phyloP scores from a whole-genome alignment of 192 early-diverging fungal species.

The Podila horticola region DNA sequence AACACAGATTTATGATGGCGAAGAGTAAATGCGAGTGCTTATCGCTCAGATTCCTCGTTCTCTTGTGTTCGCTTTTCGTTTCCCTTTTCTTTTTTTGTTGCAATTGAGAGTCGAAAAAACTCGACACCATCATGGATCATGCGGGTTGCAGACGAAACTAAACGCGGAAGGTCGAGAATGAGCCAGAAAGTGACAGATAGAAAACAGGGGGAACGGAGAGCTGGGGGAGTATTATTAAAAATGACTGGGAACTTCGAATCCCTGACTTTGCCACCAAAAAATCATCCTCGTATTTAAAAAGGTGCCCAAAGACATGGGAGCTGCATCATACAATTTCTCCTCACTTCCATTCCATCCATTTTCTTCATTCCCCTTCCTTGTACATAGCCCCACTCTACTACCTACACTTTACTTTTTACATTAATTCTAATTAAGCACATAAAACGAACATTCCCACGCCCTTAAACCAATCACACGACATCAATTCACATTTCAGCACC shows the following conservation, averaged over 20 bases:
- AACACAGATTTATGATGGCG: too few relatives aligned
- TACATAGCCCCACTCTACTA: background rate
- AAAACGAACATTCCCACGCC: too few relatives aligned
- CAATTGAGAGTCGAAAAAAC: background rate
- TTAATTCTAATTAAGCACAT: too few relatives aligned
- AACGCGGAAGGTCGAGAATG: too few relatives aligned
- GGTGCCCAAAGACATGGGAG: too few relatives aligned
- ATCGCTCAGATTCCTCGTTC: too few relatives aligned
- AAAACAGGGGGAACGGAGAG: too few relatives aligned
- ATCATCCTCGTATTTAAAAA: too few relatives aligned
- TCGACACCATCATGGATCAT: too few relatives aligned
- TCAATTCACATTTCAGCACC: background rate
- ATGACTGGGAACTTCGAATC: background rate
- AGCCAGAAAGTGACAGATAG: too few relatives aligned
- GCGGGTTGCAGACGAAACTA: too few relatives aligned
- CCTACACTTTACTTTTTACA: background rate
- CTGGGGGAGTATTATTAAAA: background rate
- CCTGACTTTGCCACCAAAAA: background rate
- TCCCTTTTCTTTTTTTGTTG: background rate
- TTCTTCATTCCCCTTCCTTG: background rate
- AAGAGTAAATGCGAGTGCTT: too few relatives aligned
- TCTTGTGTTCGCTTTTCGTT: background rate
- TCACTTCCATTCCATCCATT: background rate
- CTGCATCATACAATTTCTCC: background rate
- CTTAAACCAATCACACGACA: background rate